Conservation (phyloP, 495 filamentous ascomycete genomes). For the Pseudomonodictys pantanalensis region DNA sequence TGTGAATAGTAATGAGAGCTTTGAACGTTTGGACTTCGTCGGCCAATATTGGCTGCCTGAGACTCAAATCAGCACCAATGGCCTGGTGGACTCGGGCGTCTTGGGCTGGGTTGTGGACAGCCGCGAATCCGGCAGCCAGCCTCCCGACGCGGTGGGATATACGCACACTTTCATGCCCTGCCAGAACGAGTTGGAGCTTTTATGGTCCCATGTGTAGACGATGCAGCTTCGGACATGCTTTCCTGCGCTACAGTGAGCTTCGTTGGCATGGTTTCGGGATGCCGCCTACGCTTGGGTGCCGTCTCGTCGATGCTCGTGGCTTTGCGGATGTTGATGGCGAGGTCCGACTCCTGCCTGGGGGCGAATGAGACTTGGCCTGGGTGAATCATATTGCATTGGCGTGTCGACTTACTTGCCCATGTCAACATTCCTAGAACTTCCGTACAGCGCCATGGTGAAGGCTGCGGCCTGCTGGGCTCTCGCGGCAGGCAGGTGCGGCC, state of each 20-base stretch:
- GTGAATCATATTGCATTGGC: not conserved
- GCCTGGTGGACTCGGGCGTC: not conserved
- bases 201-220: constrained; percentile 99
- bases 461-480: constrained; percentile 7
- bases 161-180: constrained; percentile 95
- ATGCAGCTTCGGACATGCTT: constrained; percentile 99
- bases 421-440: constrained; percentile 55
- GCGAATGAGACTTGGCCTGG: constrained; percentile 33
- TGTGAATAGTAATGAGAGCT: constrained; percentile 66
- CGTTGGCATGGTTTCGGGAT: not conserved
- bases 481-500: constrained; percentile 1
- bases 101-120: too few species aligned
- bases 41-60: constrained; percentile 87
- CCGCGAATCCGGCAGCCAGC: too few species aligned
- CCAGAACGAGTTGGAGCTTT: constrained; percentile 95
- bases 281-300: constrained; percentile 76
- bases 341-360: constrained; percentile 81
- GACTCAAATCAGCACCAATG: constrained; percentile 4
- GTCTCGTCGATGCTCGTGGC: constrained; percentile 94
- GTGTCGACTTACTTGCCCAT: constrained; percentile 51
- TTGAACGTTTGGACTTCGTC: constrained; percentile 68
- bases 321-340: constrained; percentile 94
- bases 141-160: too few species aligned
- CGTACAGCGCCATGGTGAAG: constrained; percentile 41
- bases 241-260: constrained; percentile 46